Evolutionary conservation across 805 yeast genomes (phyloP), one percentile per base, ranked within the genome.

Genomic region (Cyberlindnera xylosilytica): DNA sequence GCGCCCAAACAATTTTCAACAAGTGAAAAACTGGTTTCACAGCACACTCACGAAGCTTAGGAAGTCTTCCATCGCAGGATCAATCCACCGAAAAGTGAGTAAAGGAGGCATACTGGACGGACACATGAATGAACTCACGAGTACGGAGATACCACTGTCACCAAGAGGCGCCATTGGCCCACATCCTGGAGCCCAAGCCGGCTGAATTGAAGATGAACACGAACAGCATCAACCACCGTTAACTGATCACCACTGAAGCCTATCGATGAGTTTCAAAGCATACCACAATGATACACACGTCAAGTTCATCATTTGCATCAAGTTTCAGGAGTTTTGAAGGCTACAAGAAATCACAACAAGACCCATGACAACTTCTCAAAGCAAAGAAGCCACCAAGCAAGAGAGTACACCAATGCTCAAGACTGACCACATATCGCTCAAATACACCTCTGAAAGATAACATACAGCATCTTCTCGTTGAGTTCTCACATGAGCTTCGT

Each of bases 11-110:
- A 53, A 44, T 55, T 55, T 55, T 52, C 49, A 41, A 36, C 46
- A 55, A 51, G 54, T 56, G 61, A 56, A 56, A 56, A 56, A 56
- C 58, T 54, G 53, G 52, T 40, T 37, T 28, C 24, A 26, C 41
- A 39, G 27, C 36, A 34, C 42, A 37, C 34, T 24, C 35, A 30
- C 20, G 20, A 44, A 31, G n/a, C 22, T 34, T 16, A 29, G n/a
- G 23, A 22, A n/a, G 27, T 22, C 27, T 33, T 24, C 35, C 42
- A 38, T 42, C 46, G 41, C 39, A 50, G 47, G 60, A 54, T 53
- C 59, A 56, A 51, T 46, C 46, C 48, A 47, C 44, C 44, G 44
- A 56, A 56, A 54, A 56, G 60, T 56, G 56, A 53, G 60, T 56
- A 42, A 36, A 28, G 38, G 32, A 36, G 40, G 34, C 32, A 42